Conservation (phyloP, 208 protist genomes). For the Herpetomonas tarakana region DNA sequence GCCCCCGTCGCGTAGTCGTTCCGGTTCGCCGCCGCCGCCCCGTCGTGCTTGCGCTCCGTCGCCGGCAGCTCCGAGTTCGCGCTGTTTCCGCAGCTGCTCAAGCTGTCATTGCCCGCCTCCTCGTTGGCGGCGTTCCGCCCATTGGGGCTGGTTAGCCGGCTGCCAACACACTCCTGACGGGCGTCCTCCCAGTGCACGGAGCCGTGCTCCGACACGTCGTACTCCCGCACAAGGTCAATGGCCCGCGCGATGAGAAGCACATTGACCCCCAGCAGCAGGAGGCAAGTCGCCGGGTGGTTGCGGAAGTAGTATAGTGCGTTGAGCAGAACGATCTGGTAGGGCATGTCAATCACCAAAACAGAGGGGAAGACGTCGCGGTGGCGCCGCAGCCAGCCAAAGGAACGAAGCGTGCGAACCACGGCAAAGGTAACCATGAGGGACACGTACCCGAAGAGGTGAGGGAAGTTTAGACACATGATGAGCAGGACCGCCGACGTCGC, state of each 20-base stretch:
- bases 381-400: slow-evolving; percentile 52
- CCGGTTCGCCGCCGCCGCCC: too few relatives aligned
- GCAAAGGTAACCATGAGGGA: slow-evolving; percentile 48
- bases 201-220: slow-evolving; percentile 59
- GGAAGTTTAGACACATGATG: slow-evolving; percentile 64
- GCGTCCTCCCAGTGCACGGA: slow-evolving; percentile 64
- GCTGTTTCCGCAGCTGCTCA: background rate
- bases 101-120: background rate
- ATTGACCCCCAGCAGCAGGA: slow-evolving; percentile 47
- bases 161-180: background rate
- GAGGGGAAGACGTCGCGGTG: slow-evolving; percentile 57
- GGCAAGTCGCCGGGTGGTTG: slow-evolving; percentile 32
- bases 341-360: slow-evolving; percentile 35
- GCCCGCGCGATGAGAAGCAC: slow-evolving; percentile 51
- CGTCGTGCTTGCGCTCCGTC: background rate
- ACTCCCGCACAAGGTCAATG: slow-evolving; percentile 75
- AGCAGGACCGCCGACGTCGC: slow-evolving; percentile 47
- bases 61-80: background rate
- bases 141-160: background rate
- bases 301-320: slow-evolving; percentile 60
- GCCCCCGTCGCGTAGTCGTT: background rate
- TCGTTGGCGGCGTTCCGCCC: slow-evolving; percentile 5
- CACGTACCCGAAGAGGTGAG: slow-evolving; percentile 59
- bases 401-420: slow-evolving; percentile 39
- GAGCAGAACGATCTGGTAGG: slow-evolving; percentile 56